phyloP scores from a whole-genome alignment of 106 monocot species.

The Dendrobium officinale region DNA sequence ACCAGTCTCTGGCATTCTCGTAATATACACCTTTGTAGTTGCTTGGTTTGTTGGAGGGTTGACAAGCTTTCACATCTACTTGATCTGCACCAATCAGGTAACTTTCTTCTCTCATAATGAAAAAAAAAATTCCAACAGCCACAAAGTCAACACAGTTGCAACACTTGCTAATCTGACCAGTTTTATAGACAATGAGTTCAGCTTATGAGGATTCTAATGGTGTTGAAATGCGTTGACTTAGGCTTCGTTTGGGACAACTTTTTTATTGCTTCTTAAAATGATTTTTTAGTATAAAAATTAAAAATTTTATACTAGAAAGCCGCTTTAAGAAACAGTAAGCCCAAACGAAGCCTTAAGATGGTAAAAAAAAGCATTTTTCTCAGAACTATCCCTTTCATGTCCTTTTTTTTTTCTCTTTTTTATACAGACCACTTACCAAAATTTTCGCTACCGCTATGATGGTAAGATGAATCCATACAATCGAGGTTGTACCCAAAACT shows the following conservation, averaged over 20 bases:
- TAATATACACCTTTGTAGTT: constrained; percentile 45
- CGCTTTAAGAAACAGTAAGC: no score
- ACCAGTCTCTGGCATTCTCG: constrained; percentile 51
- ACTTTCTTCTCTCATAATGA: background rate
- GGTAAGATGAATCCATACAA: constrained; percentile 50
- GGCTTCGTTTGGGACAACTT: no score
- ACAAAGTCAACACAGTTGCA: background rate
- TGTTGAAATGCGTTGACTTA: background rate
- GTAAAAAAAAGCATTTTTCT: background rate
- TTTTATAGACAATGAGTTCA: no score
- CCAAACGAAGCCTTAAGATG: no score
- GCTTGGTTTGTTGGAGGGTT: constrained; percentile 65
- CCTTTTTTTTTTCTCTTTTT: background rate
- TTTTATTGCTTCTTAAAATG: no score
- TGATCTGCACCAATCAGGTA: constrained; percentile 65
- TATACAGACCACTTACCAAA: constrained; percentile 64
- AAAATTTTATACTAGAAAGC: no score
- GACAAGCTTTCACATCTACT: constrained; percentile 52
- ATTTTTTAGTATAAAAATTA: no score
- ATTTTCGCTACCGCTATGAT: constrained; percentile 69
- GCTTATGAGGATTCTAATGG: background rate
- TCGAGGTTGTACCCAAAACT: constrained; percentile 35
- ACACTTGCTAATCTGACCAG: background rate
- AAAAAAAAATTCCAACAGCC: background rate
- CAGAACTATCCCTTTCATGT: background rate